Conservation (phyloP, 176 grass and related monocot species). For the Raddia guianensis region DNA sequence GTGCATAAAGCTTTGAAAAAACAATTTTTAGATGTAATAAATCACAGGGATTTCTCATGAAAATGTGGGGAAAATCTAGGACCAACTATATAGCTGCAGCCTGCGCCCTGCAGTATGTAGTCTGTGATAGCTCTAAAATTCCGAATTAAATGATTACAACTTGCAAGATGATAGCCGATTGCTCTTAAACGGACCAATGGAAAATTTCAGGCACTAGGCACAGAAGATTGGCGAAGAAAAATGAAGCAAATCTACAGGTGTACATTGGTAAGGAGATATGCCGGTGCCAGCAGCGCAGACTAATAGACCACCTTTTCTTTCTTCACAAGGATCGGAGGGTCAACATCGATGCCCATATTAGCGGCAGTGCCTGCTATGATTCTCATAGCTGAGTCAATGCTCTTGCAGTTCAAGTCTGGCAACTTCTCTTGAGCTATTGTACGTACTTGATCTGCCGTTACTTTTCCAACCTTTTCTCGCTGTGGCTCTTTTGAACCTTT, state of each 20-base stretch:
- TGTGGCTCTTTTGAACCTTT: constrained; percentile 83
- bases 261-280: constrained; percentile 1
- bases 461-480: constrained; percentile 76
- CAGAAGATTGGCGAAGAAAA: constrained; percentile 8
- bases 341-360: constrained; percentile 92
- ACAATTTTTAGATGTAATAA: background rate
- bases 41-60: background rate
- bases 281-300: constrained; percentile 11
- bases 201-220: constrained; percentile 12
- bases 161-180: background rate
- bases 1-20: background rate
- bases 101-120: background rate
- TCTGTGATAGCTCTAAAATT: background rate
- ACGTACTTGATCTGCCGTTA: constrained; percentile 75
- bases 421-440: constrained; percentile 84
- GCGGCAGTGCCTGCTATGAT: constrained; percentile 88
- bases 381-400: constrained; percentile 85
- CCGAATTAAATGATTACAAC: constrained; percentile 1
- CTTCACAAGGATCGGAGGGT: constrained; percentile 73
- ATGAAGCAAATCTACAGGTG: constrained; percentile 51
- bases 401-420: constrained; percentile 91
- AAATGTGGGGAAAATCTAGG: background rate
- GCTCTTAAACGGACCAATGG: background rate
- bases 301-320: constrained; percentile 75
- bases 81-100: background rate